Percentiles rank a stretch among this genome's conserved stretches.
Evolutionary conservation across 129 eudicot genomes (phyloP).

Genomic region (Calendula officinalis): DNA sequence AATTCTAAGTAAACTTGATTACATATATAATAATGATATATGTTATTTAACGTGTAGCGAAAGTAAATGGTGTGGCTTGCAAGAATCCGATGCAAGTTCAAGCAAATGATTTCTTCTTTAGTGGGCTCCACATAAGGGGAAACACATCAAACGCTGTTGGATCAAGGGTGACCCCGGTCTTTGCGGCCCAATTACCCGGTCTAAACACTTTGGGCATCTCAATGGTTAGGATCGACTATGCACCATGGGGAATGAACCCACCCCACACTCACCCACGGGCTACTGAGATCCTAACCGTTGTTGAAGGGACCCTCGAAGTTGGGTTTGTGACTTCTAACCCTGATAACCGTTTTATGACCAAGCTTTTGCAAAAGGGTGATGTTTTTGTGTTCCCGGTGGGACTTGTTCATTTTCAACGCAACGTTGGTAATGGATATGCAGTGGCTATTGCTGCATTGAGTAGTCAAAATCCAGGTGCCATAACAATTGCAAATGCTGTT

Average conservation of each 20-base stretch:
- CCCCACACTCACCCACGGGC: conserved; percentile 53
- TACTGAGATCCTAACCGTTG: conserved; percentile 38
- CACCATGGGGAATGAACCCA: conserved; percentile 46
- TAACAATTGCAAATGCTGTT: conserved; percentile 38
- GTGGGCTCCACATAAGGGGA: conserved; percentile 39
- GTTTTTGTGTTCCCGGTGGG: conserved; percentile 47
- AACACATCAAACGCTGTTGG: conserved; percentile 44
- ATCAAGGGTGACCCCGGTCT: conserved; percentile 42
- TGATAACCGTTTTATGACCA: conserved; percentile 32
- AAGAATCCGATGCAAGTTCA: conserved; percentile 34
- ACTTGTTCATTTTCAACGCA: conserved; percentile 43
- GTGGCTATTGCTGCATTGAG: conserved; percentile 42
- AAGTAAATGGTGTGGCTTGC: conserved; percentile 38
- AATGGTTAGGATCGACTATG: conserved; percentile 42
- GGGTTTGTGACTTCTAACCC: conserved; percentile 49
- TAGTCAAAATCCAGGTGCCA: conserved; percentile 47
- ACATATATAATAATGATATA: no score
- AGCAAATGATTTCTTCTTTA: conserved; percentile 41
- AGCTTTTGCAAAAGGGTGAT: conserved; percentile 44
- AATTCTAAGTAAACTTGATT: no score
- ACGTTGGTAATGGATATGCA: conserved; percentile 26
- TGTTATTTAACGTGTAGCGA: conserved; percentile 22
- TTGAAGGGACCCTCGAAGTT: conserved; percentile 40
- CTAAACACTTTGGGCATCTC: conserved; percentile 47
- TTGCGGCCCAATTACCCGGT: conserved; percentile 32